Base-by-base conservation (phyloP, 2,329 filamentous ascomycete species). In the Metarhizium guizhouense region DNA sequence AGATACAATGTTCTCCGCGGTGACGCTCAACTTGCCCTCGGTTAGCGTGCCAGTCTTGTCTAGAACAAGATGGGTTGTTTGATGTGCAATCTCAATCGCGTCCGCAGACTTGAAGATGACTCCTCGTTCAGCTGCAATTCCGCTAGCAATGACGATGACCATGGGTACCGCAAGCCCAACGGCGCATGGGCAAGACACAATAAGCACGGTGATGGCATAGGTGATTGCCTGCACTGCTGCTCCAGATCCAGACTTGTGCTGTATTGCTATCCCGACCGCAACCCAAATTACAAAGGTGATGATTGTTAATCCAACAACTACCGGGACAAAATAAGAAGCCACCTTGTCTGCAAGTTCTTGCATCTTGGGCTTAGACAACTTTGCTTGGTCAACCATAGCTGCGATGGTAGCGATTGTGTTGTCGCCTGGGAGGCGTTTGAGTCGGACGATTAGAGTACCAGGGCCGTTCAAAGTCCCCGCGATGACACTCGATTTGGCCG, bases 31-130 rank as follows among this genome's bases (percentile, higher is more conserved):
- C 2, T 76, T 74, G 0, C 84, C 85, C 30, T 74, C 66, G 0
- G 88, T 92, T 8, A 93, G 67, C 0, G 88, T 93, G 0, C 88
- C 88, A 0, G 89, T 93, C 69, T 93, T 93, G 73, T 93, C 88
- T 61, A 93, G 87, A 0, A 93, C 77, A 2, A 91, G 79, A 61
- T 91, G 82, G 0, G 82, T 77, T 0, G 80, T 72, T 57, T 81
- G 84, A 54, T 79, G 72, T 0, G 81, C 83, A 1, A 79, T 68
- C 64, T 91, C 87, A 20, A 89, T 81, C 2, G 77, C 77, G 47
- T 82, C 75, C 0, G 84, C 80, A 1, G 82, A 78, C 63, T 88
- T 88, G 70, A 92, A 84, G 29, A 92, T 78, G 16, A 92, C 74
- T 0, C 88, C 87, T 10, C 72, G 69, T 50, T 77, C 70, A 0